Evolutionary conservation across 1,139 yeast genomes (phyloP), one percentile per base, ranked within the genome.

Genomic region (Blastobotrys illinoisensis): DNA sequence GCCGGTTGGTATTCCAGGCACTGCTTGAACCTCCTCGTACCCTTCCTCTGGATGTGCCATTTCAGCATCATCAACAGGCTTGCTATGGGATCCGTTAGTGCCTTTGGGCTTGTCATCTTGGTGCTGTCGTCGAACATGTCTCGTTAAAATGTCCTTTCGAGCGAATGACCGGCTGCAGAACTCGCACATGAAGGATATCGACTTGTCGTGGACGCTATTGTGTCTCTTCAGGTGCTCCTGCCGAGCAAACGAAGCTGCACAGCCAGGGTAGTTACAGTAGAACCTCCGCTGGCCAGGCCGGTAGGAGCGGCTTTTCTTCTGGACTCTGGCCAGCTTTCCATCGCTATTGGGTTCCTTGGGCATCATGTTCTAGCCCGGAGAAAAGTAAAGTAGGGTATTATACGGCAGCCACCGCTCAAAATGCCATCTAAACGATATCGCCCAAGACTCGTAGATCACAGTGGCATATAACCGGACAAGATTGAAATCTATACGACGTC

Each of bases 221-320:
- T 63, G 66, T 21, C 66, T 47, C 50, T 57, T 58, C 18, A 63
- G 52, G 54, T 63, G 66, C 56, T 63, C 66, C 46, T 58, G 40
- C 16, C 66, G 51, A 1, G 66, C 59, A 55, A 63, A 63, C 20
- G 64, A 59, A 18, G 61, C 56, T 9, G 54, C 54, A 46, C 66
- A 62, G 21, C 56, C 54, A 9, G 49, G 54, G 21, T 40, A 44
- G 26, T 47, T 47, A 40, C 59, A 59, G 18, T 55, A 43, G 48
- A 53, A 54, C 13, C 62, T 49, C n/a, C 61, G 58, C 44, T 58
- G 58, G 2, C 61, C 61, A 4, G 61, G 60, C 47, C 52, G 54
- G 36, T 58, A 58, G 4, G 59, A 52, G 23, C 61, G 49, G 16
- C 46, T 48, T 47, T 53, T 52, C 36, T 54, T 54, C 40, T 32